Conservation (phyloP, 495 filamentous ascomycete genomes). For the Durotheca rogersii region DNA sequence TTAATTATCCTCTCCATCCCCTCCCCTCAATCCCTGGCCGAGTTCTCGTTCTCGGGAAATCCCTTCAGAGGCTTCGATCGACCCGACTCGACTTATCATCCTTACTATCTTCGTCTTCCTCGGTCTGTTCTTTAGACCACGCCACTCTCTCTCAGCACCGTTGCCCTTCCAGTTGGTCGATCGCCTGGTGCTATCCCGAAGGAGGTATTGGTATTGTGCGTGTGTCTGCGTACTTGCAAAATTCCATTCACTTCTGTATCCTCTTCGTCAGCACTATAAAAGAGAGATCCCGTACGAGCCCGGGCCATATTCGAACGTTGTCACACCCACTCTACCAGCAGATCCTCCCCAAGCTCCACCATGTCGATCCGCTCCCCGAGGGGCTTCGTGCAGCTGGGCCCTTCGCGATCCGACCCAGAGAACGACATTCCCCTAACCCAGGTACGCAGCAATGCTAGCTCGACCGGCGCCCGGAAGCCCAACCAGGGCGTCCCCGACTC, state of each 20-base stretch:
- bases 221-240: too few relatives aligned
- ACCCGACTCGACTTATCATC: too few relatives aligned
- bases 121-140: constrained; percentile 7
- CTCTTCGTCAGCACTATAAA: constrained; percentile 7
- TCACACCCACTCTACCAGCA: background rate
- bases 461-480: constrained; percentile 51
- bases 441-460: constrained; percentile 50
- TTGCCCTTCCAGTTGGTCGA: constrained; percentile 22
- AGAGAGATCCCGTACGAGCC: too few relatives aligned
- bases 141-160: constrained; percentile 8
- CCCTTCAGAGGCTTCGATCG: too few relatives aligned
- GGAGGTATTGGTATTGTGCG: constrained; percentile 10
- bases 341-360: constrained; percentile 8
- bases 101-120: constrained; percentile 9
- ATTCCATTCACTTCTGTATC: constrained; percentile 22
- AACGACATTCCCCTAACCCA: constrained; percentile 54
- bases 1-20: too few relatives aligned
- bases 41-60: too few relatives aligned
- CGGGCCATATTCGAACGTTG: constrained; percentile 12
- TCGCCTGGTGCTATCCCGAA: constrained; percentile 27
- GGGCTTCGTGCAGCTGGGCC: constrained; percentile 34
- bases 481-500: constrained; percentile 42
- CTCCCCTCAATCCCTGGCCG: too few relatives aligned
- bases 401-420: constrained; percentile 32
- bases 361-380: constrained; percentile 35